Evolutionary conservation across 257 asterid genomes (phyloP), one percentile per base, ranked within the genome.

Genomic region (Rauvolfia tetraphylla): DNA sequence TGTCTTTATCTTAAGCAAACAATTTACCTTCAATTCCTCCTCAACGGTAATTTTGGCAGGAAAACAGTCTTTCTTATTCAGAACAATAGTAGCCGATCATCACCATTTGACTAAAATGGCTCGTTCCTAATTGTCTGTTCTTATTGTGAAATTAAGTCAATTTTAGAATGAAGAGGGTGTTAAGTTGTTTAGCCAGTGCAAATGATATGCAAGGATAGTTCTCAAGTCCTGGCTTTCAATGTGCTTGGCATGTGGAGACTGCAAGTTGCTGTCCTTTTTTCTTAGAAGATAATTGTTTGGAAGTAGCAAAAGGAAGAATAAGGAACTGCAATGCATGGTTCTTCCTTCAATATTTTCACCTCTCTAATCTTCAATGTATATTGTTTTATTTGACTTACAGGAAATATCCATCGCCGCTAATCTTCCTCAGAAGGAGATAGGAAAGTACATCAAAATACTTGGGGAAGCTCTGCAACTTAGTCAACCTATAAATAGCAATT

Each of bases 401-500:
- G 99, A 95, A 87, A 95, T 95, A 83, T 95, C 98, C 10, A 83
- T 87, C 74, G 99, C 99, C 56, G 98, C 99, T 53, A 91, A 92
- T 87, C 83, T 95, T 87, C 98, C 98, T 22, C 99, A 92, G 81
- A 95, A 95, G 86, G 99, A 95, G 89, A 95, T 95, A 23, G 98
- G 99, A 51, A 92, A 95, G 87, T 95, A 95, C 88, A 95, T 95
- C 80, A 92, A 95, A 88, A 95, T 95, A 78, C 93, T 95, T 79
- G 99, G 99, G 78, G 99, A 95, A 89, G 97, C 99, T 77, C 82
- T 95, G 76, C 99, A 92, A 80, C 85, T 95, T 79, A 95, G 98
- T 80, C 99, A 95, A 76, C 99, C 99, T 38, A 90, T 95, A 78
- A 95, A 95, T 81, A 95, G 98, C 89, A 95, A 95, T 78, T 95